Evolutionary conservation across 345 rosid genomes (phyloP).

Genomic region (Populus tremula): DNA sequence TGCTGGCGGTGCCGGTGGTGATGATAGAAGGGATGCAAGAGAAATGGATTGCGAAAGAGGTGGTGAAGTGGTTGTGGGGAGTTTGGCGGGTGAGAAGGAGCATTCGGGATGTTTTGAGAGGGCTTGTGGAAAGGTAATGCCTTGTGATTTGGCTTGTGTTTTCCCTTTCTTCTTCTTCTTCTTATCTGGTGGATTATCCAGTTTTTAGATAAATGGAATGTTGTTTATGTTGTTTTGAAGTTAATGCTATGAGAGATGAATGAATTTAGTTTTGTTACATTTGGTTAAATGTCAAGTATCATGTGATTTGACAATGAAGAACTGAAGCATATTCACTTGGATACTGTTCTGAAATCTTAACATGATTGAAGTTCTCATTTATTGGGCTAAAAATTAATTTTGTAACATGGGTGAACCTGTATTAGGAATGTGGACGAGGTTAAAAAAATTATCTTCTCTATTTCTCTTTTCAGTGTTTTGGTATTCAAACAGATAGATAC

Average conservation of each 20-base stretch:
- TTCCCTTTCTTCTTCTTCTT: neutral
- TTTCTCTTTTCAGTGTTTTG: neutral
- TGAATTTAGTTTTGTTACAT: neutral
- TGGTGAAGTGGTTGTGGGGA: slow-evolving; percentile 24
- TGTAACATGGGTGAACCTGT: neutral
- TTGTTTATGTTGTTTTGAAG: neutral
- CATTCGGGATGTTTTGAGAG: slow-evolving; percentile 27
- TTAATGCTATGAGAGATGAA: neutral
- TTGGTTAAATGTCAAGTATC: neutral
- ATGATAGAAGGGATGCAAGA: slow-evolving; percentile 7
- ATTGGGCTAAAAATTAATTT: neutral
- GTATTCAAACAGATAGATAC: neutral
- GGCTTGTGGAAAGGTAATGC: slow-evolving; percentile 45
- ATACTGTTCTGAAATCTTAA: neutral
- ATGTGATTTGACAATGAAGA: no score
- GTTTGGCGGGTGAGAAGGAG: slow-evolving; percentile 32
- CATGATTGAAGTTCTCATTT: neutral
- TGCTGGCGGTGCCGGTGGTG: slow-evolving; percentile 18
- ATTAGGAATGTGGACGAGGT: neutral
- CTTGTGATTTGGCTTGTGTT: neutral
- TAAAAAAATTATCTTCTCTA: neutral
- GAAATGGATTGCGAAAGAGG: slow-evolving; percentile 27
- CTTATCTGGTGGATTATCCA: neutral
- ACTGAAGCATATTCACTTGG: neutral
- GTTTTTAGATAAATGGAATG: neutral